Evolutionary conservation across 2,329 filamentous ascomycete genomes (phyloP), one percentile per base, ranked within the genome.

Genomic region (Coniochaeta sp.): DNA sequence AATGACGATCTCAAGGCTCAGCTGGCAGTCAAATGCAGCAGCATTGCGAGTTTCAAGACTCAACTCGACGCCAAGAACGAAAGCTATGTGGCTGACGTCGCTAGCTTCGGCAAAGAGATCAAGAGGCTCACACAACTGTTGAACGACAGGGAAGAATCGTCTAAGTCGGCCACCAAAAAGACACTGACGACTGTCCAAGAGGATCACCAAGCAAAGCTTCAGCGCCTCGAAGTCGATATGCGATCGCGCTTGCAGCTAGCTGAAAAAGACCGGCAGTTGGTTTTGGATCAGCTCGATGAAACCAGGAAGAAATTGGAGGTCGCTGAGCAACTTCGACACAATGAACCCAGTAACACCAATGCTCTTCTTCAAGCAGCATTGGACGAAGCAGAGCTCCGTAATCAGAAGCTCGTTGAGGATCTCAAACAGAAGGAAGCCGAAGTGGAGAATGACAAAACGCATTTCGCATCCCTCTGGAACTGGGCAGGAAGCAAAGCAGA

Each of bases 131-230:
- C 59, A 6, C 61, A 63, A 14, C 22, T 61, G 24, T n/a, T 70
- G 9, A 55, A 64, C 11, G 61, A 67, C 14, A 61, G 60, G 60
- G 58, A 72, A 19, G 36, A 59, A 54, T 34, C 61, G n/a, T 19
- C 62, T 63, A 60, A 22, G 12, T 24, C 16, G 16, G 60, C 52
- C 7, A 59, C 60, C 24, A 63, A 71, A 1, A 59, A 68, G 33
- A 70, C 72, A 16, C 60, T 69, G 1, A 63, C 71, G 33, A 62
- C 64, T 16, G 73, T 72, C 24, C 69, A 70, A 1, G 63, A 60
- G 9, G 68, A 76, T 61, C 70, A 72, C n/a, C 65, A 69, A n/a
- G 56, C 60, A n/a, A 67, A 65, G 19, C 63, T 73, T 40, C 64
- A 67, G 22, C 62, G 60, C 12, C 60, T 72, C 19, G 62, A 69